Evolutionary conservation across 768 basidiomycete genomes (phyloP).

Genomic region (Boletellus emodensis): DNA sequence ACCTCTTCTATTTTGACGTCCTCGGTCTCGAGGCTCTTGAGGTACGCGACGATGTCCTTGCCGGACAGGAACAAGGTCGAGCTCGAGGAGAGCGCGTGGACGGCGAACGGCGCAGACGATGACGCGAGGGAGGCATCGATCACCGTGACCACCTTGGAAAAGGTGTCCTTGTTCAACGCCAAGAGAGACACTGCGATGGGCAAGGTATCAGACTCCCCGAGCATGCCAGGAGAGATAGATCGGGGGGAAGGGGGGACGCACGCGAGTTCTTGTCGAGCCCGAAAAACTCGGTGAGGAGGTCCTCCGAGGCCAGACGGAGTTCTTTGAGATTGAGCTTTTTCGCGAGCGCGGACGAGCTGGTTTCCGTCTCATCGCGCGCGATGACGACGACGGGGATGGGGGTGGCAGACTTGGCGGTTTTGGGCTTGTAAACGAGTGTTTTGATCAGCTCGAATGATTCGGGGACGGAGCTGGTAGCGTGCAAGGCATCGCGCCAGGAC

Average conservation of each 20-base stretch:
- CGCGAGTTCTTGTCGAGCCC: constrained; percentile 79
- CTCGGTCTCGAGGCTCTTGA: constrained; percentile 66
- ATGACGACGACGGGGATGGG: constrained; percentile 86
- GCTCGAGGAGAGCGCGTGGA: constrained; percentile 70
- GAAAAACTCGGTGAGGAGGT: constrained; percentile 84
- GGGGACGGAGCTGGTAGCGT: constrained; percentile 47
- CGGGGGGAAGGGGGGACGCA: constrained; percentile 38
- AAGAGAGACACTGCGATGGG: constrained; percentile 69
- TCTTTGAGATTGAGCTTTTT: constrained; percentile 86
- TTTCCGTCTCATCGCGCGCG: constrained; percentile 81
- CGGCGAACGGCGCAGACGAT: constrained; percentile 59
- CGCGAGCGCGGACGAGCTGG: constrained; percentile 68
- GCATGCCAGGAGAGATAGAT: not conserved
- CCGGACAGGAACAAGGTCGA: constrained; percentile 79
- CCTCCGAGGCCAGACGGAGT: constrained; percentile 78
- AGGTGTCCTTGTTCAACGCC: constrained; percentile 58
- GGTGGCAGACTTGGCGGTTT: constrained; percentile 85
- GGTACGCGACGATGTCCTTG: constrained; percentile 65
- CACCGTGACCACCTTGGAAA: constrained; percentile 69
- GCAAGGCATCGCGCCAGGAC: constrained; percentile 73
- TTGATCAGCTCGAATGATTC: constrained; percentile 71
- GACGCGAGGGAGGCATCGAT: constrained; percentile 77
- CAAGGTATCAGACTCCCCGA: not conserved
- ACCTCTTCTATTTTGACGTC: constrained; percentile 64
- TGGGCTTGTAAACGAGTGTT: constrained; percentile 93